Conservation (phyloP, 2,329 filamentous ascomycete genomes). For the Cryphonectria carpinicola region DNA sequence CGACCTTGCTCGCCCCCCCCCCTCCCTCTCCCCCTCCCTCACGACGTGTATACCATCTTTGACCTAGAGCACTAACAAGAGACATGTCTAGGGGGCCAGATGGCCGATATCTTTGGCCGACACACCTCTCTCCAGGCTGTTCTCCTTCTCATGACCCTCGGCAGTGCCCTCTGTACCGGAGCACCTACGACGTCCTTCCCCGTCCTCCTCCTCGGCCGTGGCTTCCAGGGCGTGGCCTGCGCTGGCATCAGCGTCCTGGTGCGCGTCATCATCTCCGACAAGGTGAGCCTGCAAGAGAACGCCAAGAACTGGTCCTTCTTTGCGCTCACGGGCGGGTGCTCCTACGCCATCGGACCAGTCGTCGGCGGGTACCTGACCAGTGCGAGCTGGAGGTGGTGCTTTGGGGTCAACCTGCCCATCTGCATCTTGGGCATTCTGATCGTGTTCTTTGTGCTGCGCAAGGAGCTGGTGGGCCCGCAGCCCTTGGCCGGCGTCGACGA, state of each 20-base stretch:
- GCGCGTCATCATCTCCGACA: slow-evolving; percentile 65
- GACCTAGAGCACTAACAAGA: neutral
- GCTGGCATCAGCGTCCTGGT: slow-evolving; percentile 65
- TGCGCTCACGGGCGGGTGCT: slow-evolving; percentile 60
- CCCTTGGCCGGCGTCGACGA: slow-evolving; percentile 50
- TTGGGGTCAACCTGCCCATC: slow-evolving; percentile 64
- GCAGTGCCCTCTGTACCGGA: slow-evolving; percentile 64
- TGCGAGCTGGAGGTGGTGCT: slow-evolving; percentile 68
- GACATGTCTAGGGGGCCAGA: slow-evolving; percentile 49
- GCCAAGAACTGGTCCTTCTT: slow-evolving; percentile 67
- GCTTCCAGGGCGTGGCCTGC: slow-evolving; percentile 64
- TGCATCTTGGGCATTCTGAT: slow-evolving; percentile 54
- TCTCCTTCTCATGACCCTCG: slow-evolving; percentile 60
- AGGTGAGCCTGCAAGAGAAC: slow-evolving; percentile 63
- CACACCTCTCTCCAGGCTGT: slow-evolving; percentile 61
- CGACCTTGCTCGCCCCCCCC: neutral
- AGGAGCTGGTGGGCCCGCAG: slow-evolving; percentile 60
- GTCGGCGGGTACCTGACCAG: slow-evolving; percentile 61
- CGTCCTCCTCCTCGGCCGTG: slow-evolving; percentile 65
- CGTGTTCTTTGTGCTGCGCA: slow-evolving; percentile 60
- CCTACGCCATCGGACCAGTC: slow-evolving; percentile 64
- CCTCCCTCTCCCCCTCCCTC: too few relatives aligned
- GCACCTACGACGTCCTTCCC: slow-evolving; percentile 58
- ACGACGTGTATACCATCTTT: neutral
- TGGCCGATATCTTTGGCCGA: slow-evolving; percentile 67